phyloP scores from a whole-genome alignment of 1,284 basidiomycete species.

The Cryptococcus sp. region DNA sequence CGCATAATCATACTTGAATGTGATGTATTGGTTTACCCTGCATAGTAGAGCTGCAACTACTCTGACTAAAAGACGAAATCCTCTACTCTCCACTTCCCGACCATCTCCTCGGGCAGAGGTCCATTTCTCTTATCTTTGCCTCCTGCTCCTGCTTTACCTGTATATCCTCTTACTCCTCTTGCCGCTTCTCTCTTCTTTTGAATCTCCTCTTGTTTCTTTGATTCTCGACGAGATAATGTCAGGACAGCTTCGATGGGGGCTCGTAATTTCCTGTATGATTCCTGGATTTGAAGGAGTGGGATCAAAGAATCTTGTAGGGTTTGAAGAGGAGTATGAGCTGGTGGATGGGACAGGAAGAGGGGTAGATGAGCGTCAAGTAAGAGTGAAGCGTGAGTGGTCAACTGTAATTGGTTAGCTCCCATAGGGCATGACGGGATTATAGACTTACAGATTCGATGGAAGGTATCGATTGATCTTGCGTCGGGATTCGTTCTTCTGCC shows the following conservation, averaged over 20 bases:
- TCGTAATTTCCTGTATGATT: conserved; percentile 33
- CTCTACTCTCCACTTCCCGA: conserved; percentile 44
- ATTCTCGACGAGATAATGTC: conserved; percentile 28
- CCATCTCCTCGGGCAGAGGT: conserved; percentile 26
- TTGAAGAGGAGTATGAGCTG: conserved; percentile 25
- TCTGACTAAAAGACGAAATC: conserved; percentile 34
- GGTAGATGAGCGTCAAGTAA: conserved; percentile 47
- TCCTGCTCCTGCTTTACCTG: neutral
- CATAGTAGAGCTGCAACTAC: neutral
- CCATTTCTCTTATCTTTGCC: neutral
- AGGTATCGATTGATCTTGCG: conserved; percentile 2
- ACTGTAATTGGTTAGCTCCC: conserved; percentile 6
- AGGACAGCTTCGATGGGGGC: conserved; percentile 44
- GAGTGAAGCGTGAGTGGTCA: conserved; percentile 34
- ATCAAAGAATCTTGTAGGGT: conserved; percentile 26
- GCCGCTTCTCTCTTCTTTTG: conserved; percentile 13
- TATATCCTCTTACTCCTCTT: neutral
- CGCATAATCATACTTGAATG: too few relatives aligned
- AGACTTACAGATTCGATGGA: conserved; percentile 8
- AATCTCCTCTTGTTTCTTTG: conserved; percentile 19
- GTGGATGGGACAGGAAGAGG: conserved; percentile 29
- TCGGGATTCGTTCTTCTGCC: conserved; percentile 8
- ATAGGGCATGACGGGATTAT: too few relatives aligned
- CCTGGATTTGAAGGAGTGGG: conserved; percentile 36
- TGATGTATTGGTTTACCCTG: too few relatives aligned